Percentiles rank a stretch among this genome's conserved stretches.
Conservation (phyloP, 805 yeast species). For the Soucietia sequanensis region DNA sequence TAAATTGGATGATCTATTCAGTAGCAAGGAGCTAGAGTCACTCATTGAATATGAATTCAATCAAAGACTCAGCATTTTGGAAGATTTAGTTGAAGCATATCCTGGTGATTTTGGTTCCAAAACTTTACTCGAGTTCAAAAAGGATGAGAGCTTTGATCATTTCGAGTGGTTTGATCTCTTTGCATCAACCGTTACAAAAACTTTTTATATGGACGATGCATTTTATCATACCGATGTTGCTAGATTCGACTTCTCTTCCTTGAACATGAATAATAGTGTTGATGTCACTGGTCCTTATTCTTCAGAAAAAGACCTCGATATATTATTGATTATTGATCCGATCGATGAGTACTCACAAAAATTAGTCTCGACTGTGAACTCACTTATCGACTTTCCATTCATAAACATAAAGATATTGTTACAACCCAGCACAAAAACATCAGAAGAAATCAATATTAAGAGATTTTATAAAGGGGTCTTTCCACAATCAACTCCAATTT, state of each 20-base stretch:
- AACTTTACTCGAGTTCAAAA: slow-evolving; percentile 16
- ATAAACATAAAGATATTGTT: slow-evolving; percentile 54
- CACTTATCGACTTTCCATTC: slow-evolving; percentile 45
- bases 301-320: slow-evolving; percentile 43
- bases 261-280: slow-evolving; percentile 26
- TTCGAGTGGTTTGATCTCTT: slow-evolving; percentile 49
- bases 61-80: slow-evolving; percentile 38
- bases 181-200: slow-evolving; percentile 41
- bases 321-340: slow-evolving; percentile 71
- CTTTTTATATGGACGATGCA: slow-evolving; percentile 43
- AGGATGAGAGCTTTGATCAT: slow-evolving; percentile 16
- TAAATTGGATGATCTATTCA: slow-evolving; percentile 23
- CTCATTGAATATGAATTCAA: slow-evolving; percentile 47
- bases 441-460: slow-evolving; percentile 46
- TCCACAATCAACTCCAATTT: slow-evolving; percentile 29
- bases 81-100: slow-evolving; percentile 26
- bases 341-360: slow-evolving; percentile 66
- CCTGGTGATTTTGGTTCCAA: slow-evolving; percentile 21
- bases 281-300: slow-evolving; percentile 17
- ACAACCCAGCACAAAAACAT: slow-evolving; percentile 50
- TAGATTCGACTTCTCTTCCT: slow-evolving; percentile 44
- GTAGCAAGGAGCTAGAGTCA: slow-evolving; percentile 28
- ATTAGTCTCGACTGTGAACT: slow-evolving; percentile 43
- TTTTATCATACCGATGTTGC: slow-evolving; percentile 41
- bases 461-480: slow-evolving; percentile 56